Conservation (phyloP, 805 yeast species). For the Saturnispora silvae region DNA sequence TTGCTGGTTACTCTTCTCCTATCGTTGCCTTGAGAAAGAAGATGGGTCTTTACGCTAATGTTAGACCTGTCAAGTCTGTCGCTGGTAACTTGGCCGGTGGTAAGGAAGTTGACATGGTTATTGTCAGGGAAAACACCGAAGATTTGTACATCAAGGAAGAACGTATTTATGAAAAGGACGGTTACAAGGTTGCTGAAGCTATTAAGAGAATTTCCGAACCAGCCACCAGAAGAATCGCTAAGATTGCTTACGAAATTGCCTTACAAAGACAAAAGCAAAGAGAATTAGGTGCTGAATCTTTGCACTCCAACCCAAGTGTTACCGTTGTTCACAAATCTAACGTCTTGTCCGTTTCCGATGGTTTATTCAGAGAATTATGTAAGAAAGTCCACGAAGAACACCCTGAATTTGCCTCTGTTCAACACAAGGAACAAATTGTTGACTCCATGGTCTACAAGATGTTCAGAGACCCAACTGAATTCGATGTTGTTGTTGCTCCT, state of each 20-base stretch:
- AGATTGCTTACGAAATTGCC: slow-evolving; percentile 88
- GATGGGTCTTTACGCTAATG: slow-evolving; percentile 90
- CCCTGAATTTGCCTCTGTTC: slow-evolving; percentile 48
- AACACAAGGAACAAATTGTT: slow-evolving; percentile 89
- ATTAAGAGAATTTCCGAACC: slow-evolving; percentile 89
- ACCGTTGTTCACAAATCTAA: slow-evolving; percentile 97
- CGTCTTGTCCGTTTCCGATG: slow-evolving; percentile 86
- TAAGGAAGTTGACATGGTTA: slow-evolving; percentile 91
- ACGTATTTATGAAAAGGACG: slow-evolving; percentile 63
- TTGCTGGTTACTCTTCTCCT: slow-evolving; percentile 95
- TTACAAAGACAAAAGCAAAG: slow-evolving; percentile 79
- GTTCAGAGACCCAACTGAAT: slow-evolving; percentile 96
- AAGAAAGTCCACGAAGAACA: slow-evolving; percentile 48
- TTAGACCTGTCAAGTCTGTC: slow-evolving; percentile 94
- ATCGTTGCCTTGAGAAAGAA: slow-evolving; percentile 97
- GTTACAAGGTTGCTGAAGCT: slow-evolving; percentile 91
- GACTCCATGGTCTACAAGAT: slow-evolving; percentile 98
- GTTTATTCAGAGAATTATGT: slow-evolving; percentile 87
- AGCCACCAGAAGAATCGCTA: slow-evolving; percentile 80
- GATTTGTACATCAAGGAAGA: slow-evolving; percentile 95
- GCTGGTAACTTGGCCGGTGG: slow-evolving; percentile 73
- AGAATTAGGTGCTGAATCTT: slow-evolving; percentile 45
- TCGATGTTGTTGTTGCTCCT: slow-evolving; percentile 97
- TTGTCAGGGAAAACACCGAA: slow-evolving; percentile 97
- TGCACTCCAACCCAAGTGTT: slow-evolving; percentile 48